A percentile compares a stretch with the other conserved stretches of the same genome.
These are phyloP conservation scores for Escovopsis weberi DNA, from an alignment of 2,329 filamentous ascomycete species.

Conservation along the genomic window DNA sequence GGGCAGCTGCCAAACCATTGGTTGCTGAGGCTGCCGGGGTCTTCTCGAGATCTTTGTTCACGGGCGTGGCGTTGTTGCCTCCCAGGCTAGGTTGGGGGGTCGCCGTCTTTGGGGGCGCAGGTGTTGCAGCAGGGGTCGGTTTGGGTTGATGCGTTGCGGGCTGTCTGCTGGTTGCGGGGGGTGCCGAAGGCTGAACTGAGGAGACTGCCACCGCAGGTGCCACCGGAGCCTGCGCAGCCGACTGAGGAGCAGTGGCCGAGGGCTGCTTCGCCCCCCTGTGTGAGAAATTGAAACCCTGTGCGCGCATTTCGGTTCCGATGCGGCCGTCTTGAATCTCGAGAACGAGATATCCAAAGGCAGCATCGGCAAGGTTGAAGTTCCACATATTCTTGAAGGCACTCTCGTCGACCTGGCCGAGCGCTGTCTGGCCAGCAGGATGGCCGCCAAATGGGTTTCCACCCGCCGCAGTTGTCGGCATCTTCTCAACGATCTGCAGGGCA, in stretches of 20 bases:
- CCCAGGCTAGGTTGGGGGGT: slow-evolving; percentile 36
- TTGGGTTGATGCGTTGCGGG: slow-evolving; percentile 26
- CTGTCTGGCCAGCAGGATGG: slow-evolving; percentile 54
- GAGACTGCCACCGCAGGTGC: slow-evolving; percentile 1
- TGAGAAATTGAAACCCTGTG: slow-evolving; percentile 98
- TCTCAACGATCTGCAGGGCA: slow-evolving; percentile 84
- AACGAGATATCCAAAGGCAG: slow-evolving; percentile 90
- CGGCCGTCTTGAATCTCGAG: slow-evolving; percentile 89
- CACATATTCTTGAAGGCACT: slow-evolving; percentile 99
- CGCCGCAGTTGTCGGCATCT: slow-evolving; percentile 91
- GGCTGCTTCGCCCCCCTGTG: slow-evolving; percentile 78
- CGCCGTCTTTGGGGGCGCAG: slow-evolving; percentile 23
- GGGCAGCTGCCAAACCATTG: slow-evolving; percentile 36
- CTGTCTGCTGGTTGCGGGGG: slow-evolving; percentile 21
- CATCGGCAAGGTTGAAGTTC: slow-evolving; percentile 98
- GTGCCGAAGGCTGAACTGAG: slow-evolving; percentile 20
- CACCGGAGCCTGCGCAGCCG: slow-evolving; percentile 2
- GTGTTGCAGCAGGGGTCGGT: slow-evolving; percentile 23
- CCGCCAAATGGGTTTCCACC: slow-evolving; percentile 96
- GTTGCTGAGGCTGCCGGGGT: slow-evolving; percentile 22
- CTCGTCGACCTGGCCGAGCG: slow-evolving; percentile 85
- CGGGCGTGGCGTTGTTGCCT: slow-evolving; percentile 20
- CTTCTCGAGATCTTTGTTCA: slow-evolving; percentile 43
- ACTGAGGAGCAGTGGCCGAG: slow-evolving; percentile 22
- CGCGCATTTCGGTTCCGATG: slow-evolving; percentile 96